phyloP scores from a whole-genome alignment of 345 rosid species.

The Acer yangbiense region DNA sequence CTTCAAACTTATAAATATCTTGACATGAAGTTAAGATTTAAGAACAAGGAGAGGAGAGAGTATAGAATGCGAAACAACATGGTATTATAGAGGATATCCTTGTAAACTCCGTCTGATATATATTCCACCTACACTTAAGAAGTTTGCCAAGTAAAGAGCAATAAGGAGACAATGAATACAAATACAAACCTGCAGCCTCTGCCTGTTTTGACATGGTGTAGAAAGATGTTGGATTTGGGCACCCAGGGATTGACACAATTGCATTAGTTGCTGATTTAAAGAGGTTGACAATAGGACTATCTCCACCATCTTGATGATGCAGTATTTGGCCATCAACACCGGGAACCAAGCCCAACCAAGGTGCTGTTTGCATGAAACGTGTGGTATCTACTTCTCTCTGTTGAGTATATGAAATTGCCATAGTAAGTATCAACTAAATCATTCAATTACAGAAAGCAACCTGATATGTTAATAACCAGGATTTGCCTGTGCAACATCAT shows the following conservation, averaged over 20 bases:
- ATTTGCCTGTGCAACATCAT: slow-evolving; percentile 1
- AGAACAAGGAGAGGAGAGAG: background rate
- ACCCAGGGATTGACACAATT: slow-evolving; percentile 71
- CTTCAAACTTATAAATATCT: background rate
- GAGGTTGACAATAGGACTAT: slow-evolving; percentile 85
- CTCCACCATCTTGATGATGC: slow-evolving; percentile 80
- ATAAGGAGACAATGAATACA: slow-evolving; percentile 7
- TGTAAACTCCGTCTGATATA: background rate
- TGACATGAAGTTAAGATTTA: background rate
- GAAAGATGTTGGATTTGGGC: slow-evolving; percentile 79
- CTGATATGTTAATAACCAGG: slow-evolving; percentile 9
- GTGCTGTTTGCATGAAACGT: slow-evolving; percentile 93
- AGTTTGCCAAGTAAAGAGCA: slow-evolving; percentile 10
- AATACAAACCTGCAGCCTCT: slow-evolving; percentile 88
- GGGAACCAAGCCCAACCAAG: slow-evolving; percentile 90
- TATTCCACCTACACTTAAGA: background rate
- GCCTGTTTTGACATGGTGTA: slow-evolving; percentile 96
- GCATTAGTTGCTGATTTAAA: slow-evolving; percentile 84
- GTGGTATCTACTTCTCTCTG: slow-evolving; percentile 90
- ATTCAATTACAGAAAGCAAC: slow-evolving; percentile 16
- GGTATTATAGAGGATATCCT: no score
- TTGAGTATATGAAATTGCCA: slow-evolving; percentile 25
- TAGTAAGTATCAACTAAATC: slow-evolving; percentile 26
- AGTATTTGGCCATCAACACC: slow-evolving; percentile 86
- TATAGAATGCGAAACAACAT: background rate